These are phyloP conservation scores for Acer yangbiense DNA, from an alignment of 345 rosid genomes.

Conservation along the genomic window DNA sequence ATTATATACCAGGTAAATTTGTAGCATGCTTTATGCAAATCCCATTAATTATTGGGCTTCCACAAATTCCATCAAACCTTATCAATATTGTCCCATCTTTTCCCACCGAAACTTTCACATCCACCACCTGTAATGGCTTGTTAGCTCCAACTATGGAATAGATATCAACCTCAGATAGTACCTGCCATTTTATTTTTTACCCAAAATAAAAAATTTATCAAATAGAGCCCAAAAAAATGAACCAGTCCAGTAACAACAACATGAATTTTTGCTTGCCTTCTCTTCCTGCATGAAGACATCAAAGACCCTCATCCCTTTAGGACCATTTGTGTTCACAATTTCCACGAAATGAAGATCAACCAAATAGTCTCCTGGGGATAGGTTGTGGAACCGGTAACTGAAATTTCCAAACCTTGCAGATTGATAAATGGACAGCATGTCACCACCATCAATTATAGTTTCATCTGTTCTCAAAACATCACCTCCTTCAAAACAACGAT, in stretches of 20 bases:
- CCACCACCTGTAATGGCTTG: constrained; percentile 44
- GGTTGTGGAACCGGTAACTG: constrained; percentile 29
- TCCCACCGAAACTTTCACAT: constrained; percentile 35
- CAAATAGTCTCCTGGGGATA: constrained; percentile 39
- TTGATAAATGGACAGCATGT: constrained; percentile 41
- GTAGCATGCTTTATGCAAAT: constrained; percentile 47
- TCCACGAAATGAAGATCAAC: constrained; percentile 59
- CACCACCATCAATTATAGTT: constrained; percentile 40
- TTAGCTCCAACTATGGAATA: constrained; percentile 52
- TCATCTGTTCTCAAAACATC: constrained; percentile 43
- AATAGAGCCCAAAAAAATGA: background rate
- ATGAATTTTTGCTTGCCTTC: constrained; percentile 35
- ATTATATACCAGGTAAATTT: constrained; percentile 23
- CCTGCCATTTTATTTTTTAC: constrained; percentile 30
- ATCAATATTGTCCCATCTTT: constrained; percentile 30
- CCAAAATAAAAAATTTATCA: background rate
- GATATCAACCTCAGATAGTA: constrained; percentile 46
- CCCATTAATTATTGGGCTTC: constrained; percentile 43
- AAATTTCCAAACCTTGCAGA: constrained; percentile 48
- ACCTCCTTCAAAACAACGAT: constrained; percentile 44
- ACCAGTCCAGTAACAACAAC: background rate
- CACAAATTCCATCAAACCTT: constrained; percentile 44
- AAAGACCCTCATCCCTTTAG: constrained; percentile 53
- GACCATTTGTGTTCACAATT: constrained; percentile 49
- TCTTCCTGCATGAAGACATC: constrained; percentile 50